Conservation (phyloP, 1,284 basidiomycete species). For the Agroathelia rolfsii region DNA sequence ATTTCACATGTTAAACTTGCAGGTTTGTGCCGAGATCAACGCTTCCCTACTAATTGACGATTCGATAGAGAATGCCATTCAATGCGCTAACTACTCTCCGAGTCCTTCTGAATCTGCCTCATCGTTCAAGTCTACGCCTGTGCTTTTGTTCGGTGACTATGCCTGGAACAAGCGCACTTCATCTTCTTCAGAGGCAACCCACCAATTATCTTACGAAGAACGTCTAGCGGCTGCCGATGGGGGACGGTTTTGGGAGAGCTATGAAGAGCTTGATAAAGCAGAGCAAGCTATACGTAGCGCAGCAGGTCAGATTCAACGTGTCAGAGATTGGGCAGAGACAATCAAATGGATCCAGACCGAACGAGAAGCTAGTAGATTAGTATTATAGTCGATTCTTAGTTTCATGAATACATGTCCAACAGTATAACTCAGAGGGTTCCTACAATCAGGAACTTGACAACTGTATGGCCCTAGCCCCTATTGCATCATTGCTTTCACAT, state of each 20-base stretch:
- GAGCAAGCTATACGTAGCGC: constrained; percentile 29
- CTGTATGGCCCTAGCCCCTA: no score
- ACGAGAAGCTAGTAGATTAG: no score
- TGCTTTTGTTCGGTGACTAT: constrained; percentile 72
- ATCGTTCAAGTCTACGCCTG: constrained; percentile 30
- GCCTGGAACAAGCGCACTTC: constrained; percentile 60
- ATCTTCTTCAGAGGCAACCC: constrained; percentile 31
- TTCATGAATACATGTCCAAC: no score
- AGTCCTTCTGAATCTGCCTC: background rate
- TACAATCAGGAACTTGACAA: no score
- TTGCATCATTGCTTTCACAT: no score
- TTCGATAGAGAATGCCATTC: constrained; percentile 66
- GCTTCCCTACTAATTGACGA: constrained; percentile 70
- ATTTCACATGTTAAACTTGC: constrained; percentile 2
- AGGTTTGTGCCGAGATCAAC: constrained; percentile 56
- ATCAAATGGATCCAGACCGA: constrained; percentile 37
- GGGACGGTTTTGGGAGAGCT: constrained; percentile 47
- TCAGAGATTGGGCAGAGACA: constrained; percentile 47
- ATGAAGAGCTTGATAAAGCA: no score
- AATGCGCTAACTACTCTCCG: constrained; percentile 31
- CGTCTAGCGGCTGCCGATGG: constrained; percentile 38
- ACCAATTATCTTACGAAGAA: constrained; percentile 51
- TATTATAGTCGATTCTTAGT: no score
- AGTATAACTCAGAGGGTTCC: no score
- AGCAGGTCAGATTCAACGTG: constrained; percentile 30